Percentiles rank a stretch among this genome's conserved stretches.
These are phyloP conservation scores for Fusarium nematophilum DNA, from an alignment of 2,329 filamentous ascomycete genomes.

Conservation along the genomic window DNA sequence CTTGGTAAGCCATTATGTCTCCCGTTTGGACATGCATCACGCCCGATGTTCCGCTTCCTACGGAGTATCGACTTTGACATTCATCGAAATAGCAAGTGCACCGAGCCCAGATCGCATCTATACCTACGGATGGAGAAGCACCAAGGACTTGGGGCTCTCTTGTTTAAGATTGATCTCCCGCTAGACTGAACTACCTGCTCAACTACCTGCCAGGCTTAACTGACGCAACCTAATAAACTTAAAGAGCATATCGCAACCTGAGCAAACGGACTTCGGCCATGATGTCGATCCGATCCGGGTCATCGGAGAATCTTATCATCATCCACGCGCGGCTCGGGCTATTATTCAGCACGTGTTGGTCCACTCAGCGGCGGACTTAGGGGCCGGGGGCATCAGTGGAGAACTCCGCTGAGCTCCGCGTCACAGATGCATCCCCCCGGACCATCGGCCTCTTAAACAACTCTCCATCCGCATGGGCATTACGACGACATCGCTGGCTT, in stretches of 20 bases:
- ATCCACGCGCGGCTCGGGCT: neutral
- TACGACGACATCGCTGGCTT: neutral
- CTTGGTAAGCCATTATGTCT: slow-evolving; percentile 10
- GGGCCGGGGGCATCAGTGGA: slow-evolving; percentile 1
- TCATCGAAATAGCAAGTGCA: too few species aligned
- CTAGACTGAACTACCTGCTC: too few species aligned
- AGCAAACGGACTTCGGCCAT: slow-evolving; percentile 23
- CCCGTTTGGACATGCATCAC: too few species aligned
- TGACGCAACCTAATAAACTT: neutral
- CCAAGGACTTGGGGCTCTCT: too few species aligned
- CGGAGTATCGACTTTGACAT: too few species aligned
- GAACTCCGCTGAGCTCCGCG: slow-evolving; percentile 27
- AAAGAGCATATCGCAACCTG: too few species aligned
- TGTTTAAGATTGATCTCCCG: too few species aligned
- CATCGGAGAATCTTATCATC: neutral
- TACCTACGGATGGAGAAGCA: too few species aligned
- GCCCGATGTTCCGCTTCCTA: slow-evolving; percentile 11
- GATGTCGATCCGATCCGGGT: neutral
- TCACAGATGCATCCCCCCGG: slow-evolving; percentile 12
- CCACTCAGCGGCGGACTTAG: slow-evolving; percentile 6
- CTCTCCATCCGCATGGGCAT: neutral
- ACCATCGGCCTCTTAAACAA: slow-evolving; percentile 10
- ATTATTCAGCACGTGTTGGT: slow-evolving; percentile 33
- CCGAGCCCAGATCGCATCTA: too few species aligned
- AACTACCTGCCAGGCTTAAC: neutral